phyloP scores from a whole-genome alignment of 192 early-diverging fungal genomes.

The Backusella tarrabulga region DNA sequence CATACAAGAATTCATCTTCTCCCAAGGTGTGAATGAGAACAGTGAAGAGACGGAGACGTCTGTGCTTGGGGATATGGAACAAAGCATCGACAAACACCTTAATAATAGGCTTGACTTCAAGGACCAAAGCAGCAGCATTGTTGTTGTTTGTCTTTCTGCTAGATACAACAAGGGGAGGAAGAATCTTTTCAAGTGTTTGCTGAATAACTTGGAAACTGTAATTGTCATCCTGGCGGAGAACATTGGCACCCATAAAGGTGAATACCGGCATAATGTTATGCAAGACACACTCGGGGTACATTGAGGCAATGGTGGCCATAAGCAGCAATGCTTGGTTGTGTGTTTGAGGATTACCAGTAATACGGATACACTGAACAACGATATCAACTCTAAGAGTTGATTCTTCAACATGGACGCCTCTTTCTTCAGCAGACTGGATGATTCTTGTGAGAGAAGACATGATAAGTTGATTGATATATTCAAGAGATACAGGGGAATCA shows the following conservation, averaged over 20 bases:
- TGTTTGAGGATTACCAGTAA: conserved; percentile 91
- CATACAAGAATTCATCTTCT: conserved; percentile 66
- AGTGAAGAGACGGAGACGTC: conserved; percentile 85
- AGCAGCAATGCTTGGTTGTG: conserved; percentile 86
- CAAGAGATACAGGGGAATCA: conserved; percentile 58
- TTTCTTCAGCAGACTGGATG: conserved; percentile 41
- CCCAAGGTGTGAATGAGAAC: conserved; percentile 82
- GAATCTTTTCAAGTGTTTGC: conserved; percentile 81
- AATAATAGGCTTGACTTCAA: conserved; percentile 72
- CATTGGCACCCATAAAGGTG: conserved; percentile 97
- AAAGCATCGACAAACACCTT: conserved; percentile 91
- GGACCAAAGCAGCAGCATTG: conserved; percentile 30
- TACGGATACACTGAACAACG: conserved; percentile 85
- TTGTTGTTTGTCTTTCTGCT: conserved; percentile 36
- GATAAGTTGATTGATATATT: conserved; percentile 87
- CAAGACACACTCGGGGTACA: conserved; percentile 83
- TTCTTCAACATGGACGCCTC: conserved; percentile 52
- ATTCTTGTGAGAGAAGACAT: conserved; percentile 65
- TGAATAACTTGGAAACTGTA: conserved; percentile 96
- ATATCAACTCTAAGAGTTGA: conserved; percentile 77
- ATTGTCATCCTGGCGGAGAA: conserved; percentile 93
- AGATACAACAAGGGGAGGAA: conserved; percentile 74
- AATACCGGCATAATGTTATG: conserved; percentile 96
- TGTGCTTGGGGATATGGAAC: conserved; percentile 89
- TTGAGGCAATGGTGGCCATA: conserved; percentile 80